Evolutionary conservation across 306 rosid genomes (phyloP).

Genomic region (Astragalus membranaceus): DNA sequence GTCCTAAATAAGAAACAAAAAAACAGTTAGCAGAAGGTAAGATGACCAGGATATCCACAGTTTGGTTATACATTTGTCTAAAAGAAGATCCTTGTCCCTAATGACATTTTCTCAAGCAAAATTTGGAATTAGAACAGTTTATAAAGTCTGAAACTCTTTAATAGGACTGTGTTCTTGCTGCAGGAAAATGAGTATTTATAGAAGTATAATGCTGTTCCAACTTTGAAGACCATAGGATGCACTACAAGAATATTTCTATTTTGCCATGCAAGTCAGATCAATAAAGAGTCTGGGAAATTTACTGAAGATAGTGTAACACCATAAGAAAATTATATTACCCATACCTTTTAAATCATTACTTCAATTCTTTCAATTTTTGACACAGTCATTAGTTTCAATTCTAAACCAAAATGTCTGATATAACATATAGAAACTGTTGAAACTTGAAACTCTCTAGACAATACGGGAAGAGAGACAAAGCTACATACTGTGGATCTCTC

Average conservation of each 20-base stretch:
- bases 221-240: not conserved
- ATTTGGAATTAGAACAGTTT: not conserved
- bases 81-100: not conserved
- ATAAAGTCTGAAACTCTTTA: conserved; percentile 1
- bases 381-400: not conserved
- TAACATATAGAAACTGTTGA: not conserved
- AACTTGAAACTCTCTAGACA: not conserved
- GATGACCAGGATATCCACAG: not conserved
- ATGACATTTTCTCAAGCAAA: not conserved
- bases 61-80: not conserved
- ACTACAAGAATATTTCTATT: not conserved
- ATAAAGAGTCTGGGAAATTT: not conserved
- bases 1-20: conserved; percentile 37
- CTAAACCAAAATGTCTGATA: not conserved
- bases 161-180: not conserved
- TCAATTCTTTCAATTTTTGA: not conserved
- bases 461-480: not conserved
- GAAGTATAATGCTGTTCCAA: not conserved
- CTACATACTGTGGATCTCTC: conserved; percentile 74
- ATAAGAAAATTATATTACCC: not conserved
- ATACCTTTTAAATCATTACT: not conserved
- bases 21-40: not conserved
- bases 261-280: conserved; percentile 1
- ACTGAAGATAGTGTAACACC: not conserved
- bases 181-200: not conserved